Conservation (phyloP, 805 yeast species). For the Pichia cephalocereana region DNA sequence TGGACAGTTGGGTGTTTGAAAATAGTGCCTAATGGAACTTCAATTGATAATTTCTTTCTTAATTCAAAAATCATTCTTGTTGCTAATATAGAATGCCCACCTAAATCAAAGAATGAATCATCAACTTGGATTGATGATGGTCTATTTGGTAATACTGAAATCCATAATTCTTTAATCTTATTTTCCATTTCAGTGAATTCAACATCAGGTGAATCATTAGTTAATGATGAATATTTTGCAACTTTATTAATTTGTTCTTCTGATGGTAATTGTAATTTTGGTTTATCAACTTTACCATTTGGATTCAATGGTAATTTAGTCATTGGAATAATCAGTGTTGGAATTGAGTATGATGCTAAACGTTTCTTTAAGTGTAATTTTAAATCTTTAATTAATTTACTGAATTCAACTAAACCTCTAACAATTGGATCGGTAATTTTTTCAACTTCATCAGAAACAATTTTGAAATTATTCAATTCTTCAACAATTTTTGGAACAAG, state of each 20-base stretch:
- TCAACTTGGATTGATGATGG: slow-evolving; percentile 69
- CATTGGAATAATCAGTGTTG: slow-evolving; percentile 84
- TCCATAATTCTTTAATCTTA: slow-evolving; percentile 75
- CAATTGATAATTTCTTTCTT: slow-evolving; percentile 67
- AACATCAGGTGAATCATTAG: slow-evolving; percentile 33
- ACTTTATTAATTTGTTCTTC: slow-evolving; percentile 76
- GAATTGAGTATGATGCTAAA: slow-evolving; percentile 89
- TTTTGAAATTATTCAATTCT: slow-evolving; percentile 40
- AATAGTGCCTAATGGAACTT: slow-evolving; percentile 81
- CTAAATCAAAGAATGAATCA: slow-evolving; percentile 93
- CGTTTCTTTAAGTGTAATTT: slow-evolving; percentile 77
- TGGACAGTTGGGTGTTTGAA: slow-evolving; percentile 84
- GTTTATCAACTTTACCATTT: slow-evolving; percentile 97
- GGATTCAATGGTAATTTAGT: slow-evolving; percentile 87
- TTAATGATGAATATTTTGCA: slow-evolving; percentile 38
- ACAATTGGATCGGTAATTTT: slow-evolving; percentile 59
- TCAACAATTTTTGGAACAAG: slow-evolving; percentile 64
- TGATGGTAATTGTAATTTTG: slow-evolving; percentile 92
- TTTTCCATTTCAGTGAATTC: slow-evolving; percentile 58
- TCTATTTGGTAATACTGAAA: slow-evolving; percentile 70
- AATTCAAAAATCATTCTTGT: slow-evolving; percentile 94
- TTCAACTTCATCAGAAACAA: slow-evolving; percentile 37
- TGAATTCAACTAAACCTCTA: slow-evolving; percentile 66
- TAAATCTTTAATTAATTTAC: slow-evolving; percentile 70
- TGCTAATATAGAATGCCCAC: slow-evolving; percentile 96